phyloP scores from a whole-genome alignment of 345 rosid species.

The Trapa bicornis region DNA sequence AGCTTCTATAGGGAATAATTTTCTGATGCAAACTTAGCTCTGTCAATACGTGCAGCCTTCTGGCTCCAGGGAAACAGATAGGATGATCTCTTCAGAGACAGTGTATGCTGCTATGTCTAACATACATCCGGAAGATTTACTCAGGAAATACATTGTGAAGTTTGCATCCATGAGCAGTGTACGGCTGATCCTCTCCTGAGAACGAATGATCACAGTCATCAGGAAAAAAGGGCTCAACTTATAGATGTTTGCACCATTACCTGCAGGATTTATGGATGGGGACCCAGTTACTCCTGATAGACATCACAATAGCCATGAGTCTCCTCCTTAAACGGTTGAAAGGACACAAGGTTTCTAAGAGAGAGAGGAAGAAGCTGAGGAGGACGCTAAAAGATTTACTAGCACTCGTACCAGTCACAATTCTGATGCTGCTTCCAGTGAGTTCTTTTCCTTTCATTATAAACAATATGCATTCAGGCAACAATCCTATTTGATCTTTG shows the following conservation, averaged over 20 bases:
- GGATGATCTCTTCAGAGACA: conserved; percentile 6
- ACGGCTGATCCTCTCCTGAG: conserved; percentile 3
- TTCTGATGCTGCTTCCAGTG: conserved; percentile 61
- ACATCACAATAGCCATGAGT: conserved; percentile 27
- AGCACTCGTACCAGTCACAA: conserved; percentile 38
- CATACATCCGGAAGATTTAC: conserved; percentile 16
- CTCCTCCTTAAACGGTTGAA: conserved; percentile 31
- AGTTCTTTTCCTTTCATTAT: conserved; percentile 9
- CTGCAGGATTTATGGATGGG: conserved; percentile 45
- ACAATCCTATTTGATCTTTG: background rate
- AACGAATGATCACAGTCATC: background rate
- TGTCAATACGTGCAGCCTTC: background rate
- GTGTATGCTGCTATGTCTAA: conserved; percentile 8
- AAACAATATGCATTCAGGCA: background rate
- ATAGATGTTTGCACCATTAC: background rate
- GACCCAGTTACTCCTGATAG: conserved; percentile 43
- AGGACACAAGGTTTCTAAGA: conserved; percentile 25
- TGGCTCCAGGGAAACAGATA: conserved; percentile 2
- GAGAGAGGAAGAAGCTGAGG: conserved; percentile 34
- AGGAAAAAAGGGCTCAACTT: background rate
- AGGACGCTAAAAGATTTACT: conserved; percentile 36
- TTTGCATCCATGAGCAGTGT: conserved; percentile 11
- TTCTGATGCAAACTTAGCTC: background rate
- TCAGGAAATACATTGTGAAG: conserved; percentile 30
- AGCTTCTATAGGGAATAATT: background rate